A percentile compares a stretch with the other conserved stretches of the same genome.
Conservation (phyloP, 164 flowering plant species). For the Vitis rupestris region DNA sequence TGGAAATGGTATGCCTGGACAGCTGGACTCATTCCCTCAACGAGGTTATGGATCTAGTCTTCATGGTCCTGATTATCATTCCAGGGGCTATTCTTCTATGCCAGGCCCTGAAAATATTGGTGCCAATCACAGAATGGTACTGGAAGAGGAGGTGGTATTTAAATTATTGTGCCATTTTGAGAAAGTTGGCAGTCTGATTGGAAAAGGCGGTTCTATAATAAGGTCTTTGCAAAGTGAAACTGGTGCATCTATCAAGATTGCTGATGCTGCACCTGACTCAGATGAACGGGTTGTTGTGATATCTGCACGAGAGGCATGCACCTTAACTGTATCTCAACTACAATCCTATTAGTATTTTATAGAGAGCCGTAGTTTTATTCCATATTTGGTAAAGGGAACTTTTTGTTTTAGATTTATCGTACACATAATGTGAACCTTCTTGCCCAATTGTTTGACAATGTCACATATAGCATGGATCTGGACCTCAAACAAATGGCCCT, state of each 20-base stretch:
- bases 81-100: slow-evolving; percentile 31
- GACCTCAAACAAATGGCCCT: neutral
- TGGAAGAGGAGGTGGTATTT: slow-evolving; percentile 52
- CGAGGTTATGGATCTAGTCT: slow-evolving; percentile 28
- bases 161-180: slow-evolving; percentile 49
- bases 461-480: neutral
- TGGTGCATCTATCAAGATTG: slow-evolving; percentile 56
- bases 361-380: neutral
- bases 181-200: slow-evolving; percentile 59
- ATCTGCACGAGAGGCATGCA: slow-evolving; percentile 59
- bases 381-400: neutral
- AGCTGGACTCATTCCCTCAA: slow-evolving; percentile 32
- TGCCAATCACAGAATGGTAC: slow-evolving; percentile 24
- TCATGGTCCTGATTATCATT: slow-evolving; percentile 33
- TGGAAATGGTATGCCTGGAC: slow-evolving; percentile 26
- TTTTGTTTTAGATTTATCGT: slow-evolving; percentile 6
- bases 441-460: neutral
- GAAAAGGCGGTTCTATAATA: slow-evolving; percentile 57
- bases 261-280: slow-evolving; percentile 41
- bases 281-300: slow-evolving; percentile 58
- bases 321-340: slow-evolving; percentile 4
- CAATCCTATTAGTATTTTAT: neutral
- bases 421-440: slow-evolving; percentile 1
- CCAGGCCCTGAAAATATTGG: slow-evolving; percentile 32
- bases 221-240: slow-evolving; percentile 49